Conservation (phyloP, 305 asterid genomes). For the Solanum hybrid region DNA sequence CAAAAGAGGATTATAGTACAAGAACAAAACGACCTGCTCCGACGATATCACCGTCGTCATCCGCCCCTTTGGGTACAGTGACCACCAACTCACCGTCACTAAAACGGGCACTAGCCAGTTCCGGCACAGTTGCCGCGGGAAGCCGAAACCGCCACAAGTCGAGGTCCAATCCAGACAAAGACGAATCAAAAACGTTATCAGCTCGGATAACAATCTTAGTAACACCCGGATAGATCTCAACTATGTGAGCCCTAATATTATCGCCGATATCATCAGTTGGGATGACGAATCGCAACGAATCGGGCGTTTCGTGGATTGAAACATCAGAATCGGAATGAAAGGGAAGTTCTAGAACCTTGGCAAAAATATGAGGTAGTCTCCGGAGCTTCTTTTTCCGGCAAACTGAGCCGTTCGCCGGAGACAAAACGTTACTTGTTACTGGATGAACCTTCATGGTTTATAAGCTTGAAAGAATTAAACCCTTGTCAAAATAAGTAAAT, state of each 20-base stretch:
- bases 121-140: constrained; percentile 56
- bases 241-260: constrained; percentile 49
- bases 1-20: constrained; percentile 30
- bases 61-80: constrained; percentile 62
- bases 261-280: constrained; percentile 41
- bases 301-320: constrained; percentile 46
- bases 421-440: constrained; percentile 34
- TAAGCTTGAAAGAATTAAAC: not conserved
- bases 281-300: constrained; percentile 48
- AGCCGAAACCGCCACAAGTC: constrained; percentile 86
- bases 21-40: constrained; percentile 39
- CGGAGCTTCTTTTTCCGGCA: constrained; percentile 70
- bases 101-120: constrained; percentile 53
- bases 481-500: not conserved
- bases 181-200: constrained; percentile 27
- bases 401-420: constrained; percentile 17
- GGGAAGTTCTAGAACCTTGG: constrained; percentile 77
- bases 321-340: constrained; percentile 73
- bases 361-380: constrained; percentile 78
- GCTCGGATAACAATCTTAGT: constrained; percentile 60
- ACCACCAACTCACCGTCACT: constrained; percentile 67
- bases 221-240: constrained; percentile 78
- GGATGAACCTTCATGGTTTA: constrained; percentile 75
- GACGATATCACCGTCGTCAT: constrained; percentile 19
- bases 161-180: constrained; percentile 52